Evolutionary conservation across 208 protist genomes (phyloP), one percentile per base, ranked within the genome.

Genomic region (Acanthamoeba polyphaga): DNA sequence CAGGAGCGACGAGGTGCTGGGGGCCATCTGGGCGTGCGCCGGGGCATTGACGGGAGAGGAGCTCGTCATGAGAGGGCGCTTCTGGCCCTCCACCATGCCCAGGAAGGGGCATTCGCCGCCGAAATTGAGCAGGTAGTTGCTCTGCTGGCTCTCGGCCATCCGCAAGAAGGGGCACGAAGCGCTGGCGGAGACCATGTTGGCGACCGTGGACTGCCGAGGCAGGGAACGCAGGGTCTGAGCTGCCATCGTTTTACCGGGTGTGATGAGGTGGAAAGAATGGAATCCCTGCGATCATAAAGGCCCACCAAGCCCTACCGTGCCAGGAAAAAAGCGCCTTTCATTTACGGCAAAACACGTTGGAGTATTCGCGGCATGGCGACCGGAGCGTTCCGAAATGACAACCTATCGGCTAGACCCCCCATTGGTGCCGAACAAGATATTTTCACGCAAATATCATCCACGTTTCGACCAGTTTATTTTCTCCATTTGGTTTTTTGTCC

Each of bases 41-140:
- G 70, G 29, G 27, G 91, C 70, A 34, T 82, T 87, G 13, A 72
- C 34, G 43, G 91, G 29, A 19, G 91, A 34, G 19, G 91, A 55
- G 15, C 32, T 64, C 9, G 88, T 80, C 38, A 60, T 93, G 3
- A 80, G 60, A 1, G 46, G 51, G 43, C 80, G 80, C 80, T 62
- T 87, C 34, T 92, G 85, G 15, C 64, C 60, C 17, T 94, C 49
- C 70, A 94, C 91, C 91, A 94, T 94, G 43, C 91, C 91, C 22
- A 94, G 29, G 70, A 94, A 94, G 27, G 91, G 91, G 70, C 91
- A 94, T 85, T 94, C 53, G 64, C 91, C 91, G 19, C 70, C 91
- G n/a, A 94, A 94, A 43, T 94, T 94, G 29, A 85, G 51, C 8
- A 94, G 17, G 51, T 94, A 95, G 29, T 43, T 76, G 24, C 19